Percentiles rank a stretch among this genome's conserved stretches.
Conservation (phyloP, 179 eudicot genomes). For the Carnegiea gigantea region DNA sequence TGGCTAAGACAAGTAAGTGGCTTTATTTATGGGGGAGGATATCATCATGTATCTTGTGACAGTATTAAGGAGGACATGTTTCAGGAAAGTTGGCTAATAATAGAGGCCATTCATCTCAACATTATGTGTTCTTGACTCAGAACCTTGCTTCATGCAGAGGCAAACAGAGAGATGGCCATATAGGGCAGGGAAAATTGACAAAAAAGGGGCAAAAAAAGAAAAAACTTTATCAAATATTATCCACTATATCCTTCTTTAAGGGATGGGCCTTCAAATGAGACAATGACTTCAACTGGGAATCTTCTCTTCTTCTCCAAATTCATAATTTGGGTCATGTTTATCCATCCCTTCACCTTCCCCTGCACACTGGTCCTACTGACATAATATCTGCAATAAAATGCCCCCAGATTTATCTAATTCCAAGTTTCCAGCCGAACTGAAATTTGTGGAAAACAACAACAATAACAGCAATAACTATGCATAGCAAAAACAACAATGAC, state of each 20-base stretch:
- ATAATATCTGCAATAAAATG: conserved; percentile 12
- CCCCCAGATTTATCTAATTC: not conserved
- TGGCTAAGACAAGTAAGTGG: conserved; percentile 17
- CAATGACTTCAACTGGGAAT: conserved; percentile 25
- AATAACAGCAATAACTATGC: not conserved
- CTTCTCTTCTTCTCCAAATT: conserved; percentile 14
- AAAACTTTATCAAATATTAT: not conserved
- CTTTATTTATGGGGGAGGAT: not conserved
- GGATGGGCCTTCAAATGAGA: conserved; percentile 22
- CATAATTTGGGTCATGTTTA: conserved; percentile 13
- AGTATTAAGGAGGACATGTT: conserved; percentile 20
- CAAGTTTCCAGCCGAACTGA: not conserved
- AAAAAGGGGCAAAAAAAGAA: not conserved
- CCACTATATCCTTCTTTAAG: not conserved
- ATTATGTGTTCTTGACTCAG: not conserved
- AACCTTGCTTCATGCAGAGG: conserved; percentile 17
- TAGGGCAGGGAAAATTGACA: not conserved
- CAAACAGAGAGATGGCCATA: not conserved
- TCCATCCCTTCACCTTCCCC: not conserved
- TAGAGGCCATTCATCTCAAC: conserved; percentile 2
- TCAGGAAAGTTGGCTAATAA: conserved; percentile 15
- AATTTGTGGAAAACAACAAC: not conserved
- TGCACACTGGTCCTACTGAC: conserved; percentile 15
- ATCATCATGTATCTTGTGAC: conserved; percentile 25
- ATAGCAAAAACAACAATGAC: too few species aligned